Evolutionary conservation across 495 filamentous ascomycete genomes (phyloP).

Genomic region (Aspergillus baeticus): DNA sequence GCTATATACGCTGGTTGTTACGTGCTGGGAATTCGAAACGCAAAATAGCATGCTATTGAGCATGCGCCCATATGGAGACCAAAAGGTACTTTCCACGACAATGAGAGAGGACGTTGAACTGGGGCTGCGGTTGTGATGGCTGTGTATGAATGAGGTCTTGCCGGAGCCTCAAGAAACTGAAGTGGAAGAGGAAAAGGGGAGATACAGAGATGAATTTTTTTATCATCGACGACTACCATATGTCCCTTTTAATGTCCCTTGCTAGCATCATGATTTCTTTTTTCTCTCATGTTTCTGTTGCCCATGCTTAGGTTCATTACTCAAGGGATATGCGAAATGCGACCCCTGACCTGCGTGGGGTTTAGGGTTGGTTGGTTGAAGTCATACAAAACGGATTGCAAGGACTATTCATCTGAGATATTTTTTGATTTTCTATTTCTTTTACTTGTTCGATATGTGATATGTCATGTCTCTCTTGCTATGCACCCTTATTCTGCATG

Average conservation of each 20-base stretch:
- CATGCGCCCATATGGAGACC: too few species aligned
- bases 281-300: neutral
- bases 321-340: too few species aligned
- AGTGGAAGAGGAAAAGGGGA: too few species aligned
- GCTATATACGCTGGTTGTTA: neutral
- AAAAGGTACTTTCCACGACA: too few species aligned
- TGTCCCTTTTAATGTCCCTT: too few species aligned
- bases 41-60: neutral
- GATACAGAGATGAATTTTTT: constrained; percentile 1
- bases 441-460: constrained; percentile 19
- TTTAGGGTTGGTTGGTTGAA: constrained; percentile 18
- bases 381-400: constrained; percentile 18
- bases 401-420: constrained; percentile 19
- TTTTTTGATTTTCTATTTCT: constrained; percentile 4
- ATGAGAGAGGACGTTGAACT: constrained; percentile 2
- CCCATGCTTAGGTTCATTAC: neutral
- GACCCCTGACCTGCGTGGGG: neutral
- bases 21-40: too few species aligned
- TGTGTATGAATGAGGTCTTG: neutral
- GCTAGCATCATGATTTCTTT: neutral
- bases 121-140: constrained; percentile 13
- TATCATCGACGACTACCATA: constrained; percentile 12
- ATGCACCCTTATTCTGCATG: constrained; percentile 14
- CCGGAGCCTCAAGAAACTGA: too few species aligned
- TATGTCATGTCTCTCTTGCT: constrained; percentile 11